Conservation (phyloP, 2,329 filamentous ascomycete species). For the Colletotrichum navitas region DNA sequence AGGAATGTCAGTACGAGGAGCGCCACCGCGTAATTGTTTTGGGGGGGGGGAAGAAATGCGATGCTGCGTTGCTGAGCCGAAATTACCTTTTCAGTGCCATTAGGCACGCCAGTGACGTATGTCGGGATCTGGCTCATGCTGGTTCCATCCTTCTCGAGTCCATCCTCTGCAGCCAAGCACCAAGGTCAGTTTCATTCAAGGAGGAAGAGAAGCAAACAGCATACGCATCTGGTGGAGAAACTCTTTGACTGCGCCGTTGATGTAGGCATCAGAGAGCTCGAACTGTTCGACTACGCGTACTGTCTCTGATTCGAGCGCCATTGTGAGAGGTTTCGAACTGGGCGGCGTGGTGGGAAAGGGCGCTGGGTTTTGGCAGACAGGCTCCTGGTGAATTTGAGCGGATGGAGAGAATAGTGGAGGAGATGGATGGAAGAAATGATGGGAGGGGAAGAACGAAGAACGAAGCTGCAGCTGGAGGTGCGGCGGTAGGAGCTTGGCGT, state of each 20-base stretch:
- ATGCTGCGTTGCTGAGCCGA: constrained; percentile 29
- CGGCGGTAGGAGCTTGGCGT: constrained; percentile 56
- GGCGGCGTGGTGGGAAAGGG: constrained; percentile 68
- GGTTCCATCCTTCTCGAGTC: constrained; percentile 80
- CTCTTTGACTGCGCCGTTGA: constrained; percentile 85
- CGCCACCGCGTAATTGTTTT: neutral
- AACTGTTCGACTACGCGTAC: constrained; percentile 86
- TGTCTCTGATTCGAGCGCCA: constrained; percentile 77
- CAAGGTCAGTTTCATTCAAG: constrained; percentile 18
- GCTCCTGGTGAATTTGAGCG: constrained; percentile 56
- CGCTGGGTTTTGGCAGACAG: constrained; percentile 66
- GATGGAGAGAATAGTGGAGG: constrained; percentile 57
- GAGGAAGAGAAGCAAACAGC: constrained; percentile 43
- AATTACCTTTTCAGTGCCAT: constrained; percentile 94
- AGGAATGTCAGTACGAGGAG: constrained; percentile 33
- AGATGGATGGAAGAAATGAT: constrained; percentile 48
- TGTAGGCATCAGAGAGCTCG: constrained; percentile 81
- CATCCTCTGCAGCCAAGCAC: constrained; percentile 72
- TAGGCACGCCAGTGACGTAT: constrained; percentile 94
- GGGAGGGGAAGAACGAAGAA: constrained; percentile 45
- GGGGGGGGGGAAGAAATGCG: constrained; percentile 5
- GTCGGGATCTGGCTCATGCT: constrained; percentile 96
- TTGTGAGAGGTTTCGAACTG: constrained; percentile 67
- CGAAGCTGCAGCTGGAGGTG: constrained; percentile 46
- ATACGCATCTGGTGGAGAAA: constrained; percentile 87